phyloP scores from a whole-genome alignment of 768 basidiomycete species.

The Suillus discolor region DNA sequence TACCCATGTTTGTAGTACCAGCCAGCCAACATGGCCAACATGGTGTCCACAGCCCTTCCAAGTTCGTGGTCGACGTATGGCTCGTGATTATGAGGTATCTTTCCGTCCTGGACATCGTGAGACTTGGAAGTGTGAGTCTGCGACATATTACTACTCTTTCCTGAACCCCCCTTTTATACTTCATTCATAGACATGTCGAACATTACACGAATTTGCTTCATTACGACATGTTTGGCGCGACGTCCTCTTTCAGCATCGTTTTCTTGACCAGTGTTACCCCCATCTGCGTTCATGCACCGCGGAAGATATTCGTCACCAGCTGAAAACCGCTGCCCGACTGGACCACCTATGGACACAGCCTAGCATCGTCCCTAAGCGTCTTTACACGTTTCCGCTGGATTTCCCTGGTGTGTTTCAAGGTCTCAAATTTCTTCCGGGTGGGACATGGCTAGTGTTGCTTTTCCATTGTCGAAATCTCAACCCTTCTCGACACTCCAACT shows the following conservation, averaged over 20 bases:
- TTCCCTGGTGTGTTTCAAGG: slow-evolving; percentile 34
- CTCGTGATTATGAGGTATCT: slow-evolving; percentile 30
- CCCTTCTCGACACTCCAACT: slow-evolving; percentile 30
- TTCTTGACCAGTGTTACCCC: slow-evolving; percentile 27
- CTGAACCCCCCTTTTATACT: neutral
- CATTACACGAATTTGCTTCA: slow-evolving; percentile 26
- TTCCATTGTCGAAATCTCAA: slow-evolving; percentile 34
- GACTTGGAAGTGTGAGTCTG: slow-evolving; percentile 29
- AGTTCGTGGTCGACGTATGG: slow-evolving; percentile 31
- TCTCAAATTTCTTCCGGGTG: slow-evolving; percentile 31
- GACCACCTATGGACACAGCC: slow-evolving; percentile 1
- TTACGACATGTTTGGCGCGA: slow-evolving; percentile 28
- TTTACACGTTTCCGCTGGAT: slow-evolving; percentile 30
- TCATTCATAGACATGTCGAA: slow-evolving; percentile 25
- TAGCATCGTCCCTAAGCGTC: neutral
- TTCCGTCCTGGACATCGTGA: slow-evolving; percentile 27
- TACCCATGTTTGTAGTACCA: neutral
- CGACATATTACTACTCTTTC: neutral
- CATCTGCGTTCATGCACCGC: slow-evolving; percentile 24
- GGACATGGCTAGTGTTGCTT: slow-evolving; percentile 32
- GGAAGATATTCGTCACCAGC: slow-evolving; percentile 24
- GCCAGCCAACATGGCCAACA: neutral
- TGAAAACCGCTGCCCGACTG: slow-evolving; percentile 21
- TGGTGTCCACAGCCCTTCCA: neutral
- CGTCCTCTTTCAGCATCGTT: slow-evolving; percentile 26